Evolutionary conservation across 495 filamentous ascomycete species (phyloP).

Genomic region (Podospora didyma): DNA sequence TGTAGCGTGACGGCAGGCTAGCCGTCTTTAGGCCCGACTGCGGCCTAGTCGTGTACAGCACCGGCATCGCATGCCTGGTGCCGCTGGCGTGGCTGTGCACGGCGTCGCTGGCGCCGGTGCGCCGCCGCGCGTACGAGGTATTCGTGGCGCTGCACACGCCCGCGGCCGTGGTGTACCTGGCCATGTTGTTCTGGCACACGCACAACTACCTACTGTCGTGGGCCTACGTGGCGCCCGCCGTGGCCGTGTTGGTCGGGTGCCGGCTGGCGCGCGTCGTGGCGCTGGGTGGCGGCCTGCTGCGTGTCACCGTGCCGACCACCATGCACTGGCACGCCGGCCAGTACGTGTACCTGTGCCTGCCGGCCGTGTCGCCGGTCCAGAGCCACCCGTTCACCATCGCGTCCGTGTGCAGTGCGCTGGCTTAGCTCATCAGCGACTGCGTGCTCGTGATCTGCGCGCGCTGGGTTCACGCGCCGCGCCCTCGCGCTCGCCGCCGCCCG

Average conservation of each 20-base stretch:
- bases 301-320: conserved; percentile 87
- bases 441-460: conserved; percentile 81
- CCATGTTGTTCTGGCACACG: conserved; percentile 92
- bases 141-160: conserved; percentile 81
- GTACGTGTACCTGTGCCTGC: conserved; percentile 92
- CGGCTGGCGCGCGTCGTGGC: no score
- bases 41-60: conserved; percentile 78
- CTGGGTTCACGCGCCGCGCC: conserved; percentile 81
- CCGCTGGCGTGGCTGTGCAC: conserved; percentile 78
- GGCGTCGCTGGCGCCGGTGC: conserved; percentile 69
- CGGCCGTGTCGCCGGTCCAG: conserved; percentile 80
- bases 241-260: no score
- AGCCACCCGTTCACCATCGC: conserved; percentile 97
- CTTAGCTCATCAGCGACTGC: conserved; percentile 84
- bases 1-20: conserved; percentile 73
- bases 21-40: conserved; percentile 54
- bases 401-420: conserved; percentile 79
- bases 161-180: conserved; percentile 74
- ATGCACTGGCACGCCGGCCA: conserved; percentile 92
- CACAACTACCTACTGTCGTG: conserved; percentile 89
- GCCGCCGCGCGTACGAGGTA: conserved; percentile 66
- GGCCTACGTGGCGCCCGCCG: conserved; percentile 72
- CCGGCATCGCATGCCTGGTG: conserved; percentile 76
- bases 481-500: conserved; percentile 72
- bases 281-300: no score